Evolutionary conservation across 169 alveolate species (phyloP).

Genomic region (Eimeria brunetti): DNA sequence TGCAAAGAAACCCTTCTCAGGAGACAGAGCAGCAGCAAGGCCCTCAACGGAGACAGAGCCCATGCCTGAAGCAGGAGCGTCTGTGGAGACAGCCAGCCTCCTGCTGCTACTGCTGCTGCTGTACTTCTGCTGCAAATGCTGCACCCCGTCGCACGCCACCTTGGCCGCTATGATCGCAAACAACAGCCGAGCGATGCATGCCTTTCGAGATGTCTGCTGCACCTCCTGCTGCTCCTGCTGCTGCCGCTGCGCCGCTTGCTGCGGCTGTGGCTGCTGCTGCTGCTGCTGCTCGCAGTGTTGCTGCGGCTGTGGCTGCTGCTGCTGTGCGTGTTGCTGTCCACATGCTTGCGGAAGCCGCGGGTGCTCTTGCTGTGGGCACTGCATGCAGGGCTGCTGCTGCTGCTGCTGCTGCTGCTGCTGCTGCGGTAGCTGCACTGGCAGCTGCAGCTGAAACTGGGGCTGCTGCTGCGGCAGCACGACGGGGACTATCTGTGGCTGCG

Average conservation of each 20-base stretch:
- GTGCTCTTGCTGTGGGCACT: slow-evolving; percentile 9
- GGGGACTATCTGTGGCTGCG: slow-evolving; percentile 47
- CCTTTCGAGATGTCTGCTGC: not conserved
- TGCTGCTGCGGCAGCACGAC: slow-evolving; percentile 23
- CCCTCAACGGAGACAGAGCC: slow-evolving; percentile 32
- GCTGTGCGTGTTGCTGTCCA: not conserved
- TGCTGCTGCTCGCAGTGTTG: not conserved
- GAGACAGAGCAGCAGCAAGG: not conserved
- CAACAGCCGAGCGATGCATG: slow-evolving; percentile 19
- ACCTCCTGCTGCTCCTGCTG: slow-evolving; percentile 34
- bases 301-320: not conserved
- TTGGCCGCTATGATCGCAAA: slow-evolving; percentile 21
- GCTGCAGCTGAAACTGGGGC: slow-evolving; percentile 16
- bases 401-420: too few relatives aligned
- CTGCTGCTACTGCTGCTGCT: slow-evolving; percentile 26
- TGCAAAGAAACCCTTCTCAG: slow-evolving; percentile 22
- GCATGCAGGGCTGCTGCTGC: slow-evolving; percentile 27
- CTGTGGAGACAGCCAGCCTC: not conserved
- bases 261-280: not conserved
- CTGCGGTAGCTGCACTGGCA: slow-evolving; percentile 35
- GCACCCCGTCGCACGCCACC: slow-evolving; percentile 1
- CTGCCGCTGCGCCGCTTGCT: not conserved
- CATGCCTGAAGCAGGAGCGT: not conserved
- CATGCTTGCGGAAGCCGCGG: not conserved
- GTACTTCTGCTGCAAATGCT: not conserved